Conservation (phyloP, 1,284 basidiomycete genomes). For the Xanthoconium separans region DNA sequence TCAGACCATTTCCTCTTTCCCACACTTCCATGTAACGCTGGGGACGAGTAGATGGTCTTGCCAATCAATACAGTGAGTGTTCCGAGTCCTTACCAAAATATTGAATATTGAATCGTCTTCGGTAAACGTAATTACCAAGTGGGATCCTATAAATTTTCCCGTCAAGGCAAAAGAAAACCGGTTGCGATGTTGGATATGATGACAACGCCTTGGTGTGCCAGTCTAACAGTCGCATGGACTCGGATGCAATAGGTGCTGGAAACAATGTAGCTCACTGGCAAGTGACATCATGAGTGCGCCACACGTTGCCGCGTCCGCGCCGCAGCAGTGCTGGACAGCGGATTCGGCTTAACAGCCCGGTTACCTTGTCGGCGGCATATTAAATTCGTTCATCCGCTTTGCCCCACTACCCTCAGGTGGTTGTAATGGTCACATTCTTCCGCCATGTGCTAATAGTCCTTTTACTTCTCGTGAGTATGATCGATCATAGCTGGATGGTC, state of each 20-base stretch:
- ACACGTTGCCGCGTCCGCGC: too few species aligned
- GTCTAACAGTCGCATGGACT: not conserved
- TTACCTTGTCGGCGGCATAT: too few species aligned
- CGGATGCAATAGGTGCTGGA: not conserved
- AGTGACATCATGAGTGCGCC: not conserved
- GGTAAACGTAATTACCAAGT: not conserved
- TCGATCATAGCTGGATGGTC: too few species aligned
- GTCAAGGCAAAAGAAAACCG: not conserved
- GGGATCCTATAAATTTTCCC: not conserved
- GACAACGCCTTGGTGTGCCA: not conserved
- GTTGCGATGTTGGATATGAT: not conserved
- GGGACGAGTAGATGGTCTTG: not conserved
- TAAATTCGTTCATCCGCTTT: too few species aligned
- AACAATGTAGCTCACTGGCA: not conserved
- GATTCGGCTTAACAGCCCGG: too few species aligned
- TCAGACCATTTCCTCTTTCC: too few species aligned
- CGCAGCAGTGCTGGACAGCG: too few species aligned
- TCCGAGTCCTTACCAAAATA: not conserved
- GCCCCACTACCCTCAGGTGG: too few species aligned
- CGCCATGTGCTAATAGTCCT: too few species aligned
- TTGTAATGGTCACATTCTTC: too few species aligned
- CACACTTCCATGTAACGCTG: not conserved
- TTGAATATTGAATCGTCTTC: not conserved
- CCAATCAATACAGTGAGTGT: not conserved
- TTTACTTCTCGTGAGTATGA: too few species aligned